These are phyloP conservation scores for Penicillium nordicum DNA, from an alignment of 2,329 filamentous ascomycete genomes.

Conservation along the genomic window DNA sequence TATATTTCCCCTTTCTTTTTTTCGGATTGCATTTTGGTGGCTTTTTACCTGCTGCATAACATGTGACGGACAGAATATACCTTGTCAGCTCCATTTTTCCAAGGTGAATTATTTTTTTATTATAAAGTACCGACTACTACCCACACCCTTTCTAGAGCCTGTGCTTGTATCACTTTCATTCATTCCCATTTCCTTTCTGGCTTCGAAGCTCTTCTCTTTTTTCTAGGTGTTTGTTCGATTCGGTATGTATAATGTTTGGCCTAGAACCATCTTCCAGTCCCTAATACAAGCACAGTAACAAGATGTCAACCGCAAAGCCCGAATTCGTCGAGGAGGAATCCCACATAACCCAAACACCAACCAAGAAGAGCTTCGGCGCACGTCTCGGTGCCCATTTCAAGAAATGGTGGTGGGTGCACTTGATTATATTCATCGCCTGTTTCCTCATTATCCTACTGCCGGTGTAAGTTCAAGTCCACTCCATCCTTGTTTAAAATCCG, in stretches of 20 bases:
- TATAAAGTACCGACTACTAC: conserved; percentile 2
- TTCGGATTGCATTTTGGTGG: not conserved
- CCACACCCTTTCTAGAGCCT: not conserved
- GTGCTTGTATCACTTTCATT: not conserved
- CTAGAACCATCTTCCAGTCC: not conserved
- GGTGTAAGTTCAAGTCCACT: conserved; percentile 52
- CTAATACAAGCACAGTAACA: not conserved
- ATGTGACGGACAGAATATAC: not conserved
- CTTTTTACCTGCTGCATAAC: not conserved
- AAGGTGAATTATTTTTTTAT: not conserved
- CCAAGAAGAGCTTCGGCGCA: conserved; percentile 26
- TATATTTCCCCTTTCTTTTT: not conserved
- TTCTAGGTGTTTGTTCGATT: not conserved
- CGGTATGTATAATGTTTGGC: not conserved
- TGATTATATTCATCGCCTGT: conserved; percentile 50
- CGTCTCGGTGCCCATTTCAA: conserved; percentile 35
- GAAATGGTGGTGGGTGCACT: conserved; percentile 54
- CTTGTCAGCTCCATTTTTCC: not conserved
- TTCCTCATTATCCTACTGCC: conserved; percentile 55
- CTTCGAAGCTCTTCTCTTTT: not conserved
- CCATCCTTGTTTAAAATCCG: not conserved
- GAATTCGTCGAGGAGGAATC: conserved; percentile 23
- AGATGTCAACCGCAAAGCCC: conserved; percentile 23
- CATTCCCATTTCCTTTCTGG: not conserved
- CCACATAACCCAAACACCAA: conserved; percentile 2